These are phyloP conservation scores for Paraphaeosphaeria minitans DNA, from an alignment of 2,329 filamentous ascomycete genomes.

Conservation along the genomic window DNA sequence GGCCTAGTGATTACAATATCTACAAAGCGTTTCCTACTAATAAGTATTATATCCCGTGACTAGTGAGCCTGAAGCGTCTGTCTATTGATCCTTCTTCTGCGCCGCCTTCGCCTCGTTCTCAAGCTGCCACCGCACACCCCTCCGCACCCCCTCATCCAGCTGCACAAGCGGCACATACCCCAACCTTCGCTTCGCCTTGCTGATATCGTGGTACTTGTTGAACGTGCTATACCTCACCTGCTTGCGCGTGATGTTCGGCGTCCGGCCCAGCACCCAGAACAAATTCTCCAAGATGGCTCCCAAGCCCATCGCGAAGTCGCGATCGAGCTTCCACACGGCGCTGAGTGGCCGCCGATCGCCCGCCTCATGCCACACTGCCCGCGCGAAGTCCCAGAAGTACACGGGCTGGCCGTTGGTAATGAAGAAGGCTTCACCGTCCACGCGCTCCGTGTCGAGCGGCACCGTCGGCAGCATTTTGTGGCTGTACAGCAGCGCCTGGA, in stretches of 20 bases:
- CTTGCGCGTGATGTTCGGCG: constrained; percentile 53
- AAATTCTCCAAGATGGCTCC: constrained; percentile 52
- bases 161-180: constrained; percentile 71
- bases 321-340: constrained; percentile 51
- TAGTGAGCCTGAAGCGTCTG: background rate
- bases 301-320: constrained; percentile 49
- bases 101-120: constrained; percentile 37
- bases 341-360: constrained; percentile 46
- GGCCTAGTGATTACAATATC: constrained; percentile 7
- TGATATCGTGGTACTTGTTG: constrained; percentile 78
- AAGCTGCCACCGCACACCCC: constrained; percentile 51
- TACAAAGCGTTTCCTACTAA: background rate
- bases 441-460: constrained; percentile 52
- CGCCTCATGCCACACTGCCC: constrained; percentile 53
- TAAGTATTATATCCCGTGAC: background rate
- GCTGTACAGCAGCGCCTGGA: constrained; percentile 55
- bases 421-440: constrained; percentile 59
- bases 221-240: constrained; percentile 70
- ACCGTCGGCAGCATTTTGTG: constrained; percentile 42
- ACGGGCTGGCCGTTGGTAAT: constrained; percentile 57
- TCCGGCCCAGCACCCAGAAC: constrained; percentile 52
- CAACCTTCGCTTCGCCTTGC: constrained; percentile 72
- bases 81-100: constrained; percentile 44
- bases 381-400: constrained; percentile 59
- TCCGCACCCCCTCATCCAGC: constrained; percentile 65